Evolutionary conservation across 2,329 filamentous ascomycete genomes (phyloP), one percentile per base, ranked within the genome.

Genomic region (Aspergillus calidoustus): DNA sequence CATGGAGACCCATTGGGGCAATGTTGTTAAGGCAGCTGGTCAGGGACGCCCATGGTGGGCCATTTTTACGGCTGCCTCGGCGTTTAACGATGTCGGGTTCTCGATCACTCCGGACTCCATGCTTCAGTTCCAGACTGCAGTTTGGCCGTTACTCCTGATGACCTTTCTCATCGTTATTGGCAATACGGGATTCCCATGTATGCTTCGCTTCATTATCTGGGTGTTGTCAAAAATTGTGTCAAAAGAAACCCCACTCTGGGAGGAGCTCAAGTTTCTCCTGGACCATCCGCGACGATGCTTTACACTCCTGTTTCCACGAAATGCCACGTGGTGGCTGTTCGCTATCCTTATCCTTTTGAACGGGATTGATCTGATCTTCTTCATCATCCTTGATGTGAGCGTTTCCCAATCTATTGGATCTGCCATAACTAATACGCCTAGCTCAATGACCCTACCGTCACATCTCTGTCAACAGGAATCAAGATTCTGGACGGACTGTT

Each of bases 271-370:
- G 43, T 99, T 99, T 71, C 81, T 99, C 22, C 85, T 99, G 1
- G 94, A 98, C 71, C 95, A 99, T 69, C 95, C 95, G 0, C 90
- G 95, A 73, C 91, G 95, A 58, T 99, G 95, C 78, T 99, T 99
- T 73, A 99, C 95, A 0, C 82, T 99, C 15, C 82, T 99, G 0
- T 99, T 99, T 68, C 95, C 95, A 0, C 89, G 91, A 0, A 88
- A 87, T 57, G 92, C 94, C 1, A 98, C 92, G 1, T 98, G 95
- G 95, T 97, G 93, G 92, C 83, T 99, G 0, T 96, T 98, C 73
- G 90, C 87, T 77, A 90, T 97, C 31, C 82, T 99, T 7, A 82
- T 96, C 4, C 74, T 89, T 2, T 83, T 99, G 62, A 99, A 99
- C 73, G 87, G 85, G 9, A 80, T 96, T 34, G 95, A 99, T 77